Evolutionary conservation across 495 filamentous ascomycete genomes (phyloP).

Genomic region (Xylaria palmicola): DNA sequence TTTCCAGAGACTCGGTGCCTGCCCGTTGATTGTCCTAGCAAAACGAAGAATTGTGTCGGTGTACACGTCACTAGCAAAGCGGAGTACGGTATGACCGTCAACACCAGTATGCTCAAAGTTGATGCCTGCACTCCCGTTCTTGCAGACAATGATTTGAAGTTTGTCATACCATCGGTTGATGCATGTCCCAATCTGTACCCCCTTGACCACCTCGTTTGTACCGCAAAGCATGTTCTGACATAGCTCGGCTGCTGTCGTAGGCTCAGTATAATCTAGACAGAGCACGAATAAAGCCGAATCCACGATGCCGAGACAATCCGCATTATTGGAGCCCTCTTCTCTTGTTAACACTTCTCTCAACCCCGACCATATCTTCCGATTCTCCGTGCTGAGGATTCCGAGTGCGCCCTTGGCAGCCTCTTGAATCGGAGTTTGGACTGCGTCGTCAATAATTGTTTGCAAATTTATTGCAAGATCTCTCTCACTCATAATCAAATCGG

Average conservation of each 20-base stretch:
- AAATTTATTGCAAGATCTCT: constrained; percentile 91
- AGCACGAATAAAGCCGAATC: constrained; percentile 92
- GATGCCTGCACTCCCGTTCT: constrained; percentile 96
- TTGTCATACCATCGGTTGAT: constrained; percentile 99
- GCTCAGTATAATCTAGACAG: constrained; percentile 90
- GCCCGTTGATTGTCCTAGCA: constrained; percentile 92
- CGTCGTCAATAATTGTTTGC: constrained; percentile 89
- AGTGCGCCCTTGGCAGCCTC: constrained; percentile 92
- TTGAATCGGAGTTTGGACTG: constrained; percentile 81
- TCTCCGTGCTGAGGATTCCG: constrained; percentile 93
- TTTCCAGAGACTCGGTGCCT: constrained; percentile 88
- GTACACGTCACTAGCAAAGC: constrained; percentile 94
- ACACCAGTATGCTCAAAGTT: constrained; percentile 99
- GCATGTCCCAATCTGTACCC: constrained; percentile 95
- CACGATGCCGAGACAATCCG: constrained; percentile 89
- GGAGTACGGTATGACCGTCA: constrained; percentile 93
- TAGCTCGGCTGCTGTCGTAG: constrained; percentile 70
- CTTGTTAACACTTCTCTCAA: constrained; percentile 84
- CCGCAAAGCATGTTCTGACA: constrained; percentile 99
- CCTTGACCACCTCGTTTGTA: constrained; percentile 84
- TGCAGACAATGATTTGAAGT: constrained; percentile 98
- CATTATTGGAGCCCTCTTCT: constrained; percentile 87
- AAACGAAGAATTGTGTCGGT: constrained; percentile 98
- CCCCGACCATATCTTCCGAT: constrained; percentile 92
- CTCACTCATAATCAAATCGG: constrained; percentile 95